These are phyloP conservation scores for Trichoderma brevicompactum DNA, from an alignment of 2,329 filamentous ascomycete genomes.

Conservation along the genomic window DNA sequence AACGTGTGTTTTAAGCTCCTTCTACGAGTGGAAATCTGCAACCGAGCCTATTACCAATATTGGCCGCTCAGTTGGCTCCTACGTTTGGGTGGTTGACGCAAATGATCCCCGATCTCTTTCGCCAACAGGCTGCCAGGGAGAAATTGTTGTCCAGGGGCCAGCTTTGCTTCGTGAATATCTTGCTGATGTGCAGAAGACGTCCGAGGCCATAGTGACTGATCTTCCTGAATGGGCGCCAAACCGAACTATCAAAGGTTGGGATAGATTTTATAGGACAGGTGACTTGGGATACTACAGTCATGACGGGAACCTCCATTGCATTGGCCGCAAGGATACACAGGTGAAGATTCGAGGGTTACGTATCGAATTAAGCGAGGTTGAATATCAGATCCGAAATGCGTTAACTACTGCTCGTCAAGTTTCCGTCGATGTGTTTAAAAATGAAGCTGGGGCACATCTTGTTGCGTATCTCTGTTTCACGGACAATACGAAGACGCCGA, in stretches of 20 bases:
- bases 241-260: background rate
- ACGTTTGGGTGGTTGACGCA: slow-evolving; percentile 25
- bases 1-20: slow-evolving; percentile 13
- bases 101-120: slow-evolving; percentile 6
- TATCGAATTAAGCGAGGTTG: slow-evolving; percentile 26
- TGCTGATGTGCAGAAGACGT: slow-evolving; percentile 11
- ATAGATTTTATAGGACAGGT: slow-evolving; percentile 27
- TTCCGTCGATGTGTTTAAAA: slow-evolving; percentile 19
- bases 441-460: background rate
- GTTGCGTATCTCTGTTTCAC: slow-evolving; percentile 21
- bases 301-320: background rate
- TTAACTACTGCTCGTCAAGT: slow-evolving; percentile 7
- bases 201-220: background rate
- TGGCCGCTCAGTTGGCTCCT: slow-evolving; percentile 11
- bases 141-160: slow-evolving; percentile 24
- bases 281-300: slow-evolving; percentile 8
- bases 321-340: slow-evolving; percentile 12
- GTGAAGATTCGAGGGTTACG: slow-evolving; percentile 24
- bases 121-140: slow-evolving; percentile 4
- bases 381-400: slow-evolving; percentile 23
- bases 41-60: background rate
- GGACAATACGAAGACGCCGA: background rate
- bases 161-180: slow-evolving; percentile 28
- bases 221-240: slow-evolving; percentile 16
- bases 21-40: slow-evolving; percentile 17